Evolutionary conservation across 805 yeast genomes (phyloP).

Genomic region (Wickerhamiella azyma): DNA sequence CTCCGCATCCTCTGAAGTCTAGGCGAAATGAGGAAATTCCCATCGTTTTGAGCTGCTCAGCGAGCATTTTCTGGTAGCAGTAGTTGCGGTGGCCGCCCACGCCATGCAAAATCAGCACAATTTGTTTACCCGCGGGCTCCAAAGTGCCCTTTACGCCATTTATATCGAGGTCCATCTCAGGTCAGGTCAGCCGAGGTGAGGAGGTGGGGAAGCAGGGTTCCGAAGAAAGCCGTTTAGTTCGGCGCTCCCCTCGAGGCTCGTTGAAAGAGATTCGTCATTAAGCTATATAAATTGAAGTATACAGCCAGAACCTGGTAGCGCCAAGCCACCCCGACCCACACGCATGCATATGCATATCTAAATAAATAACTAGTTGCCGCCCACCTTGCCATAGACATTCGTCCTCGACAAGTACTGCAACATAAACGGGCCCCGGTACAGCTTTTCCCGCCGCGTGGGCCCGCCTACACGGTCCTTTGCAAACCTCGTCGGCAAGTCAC

Average conservation of each 20-base stretch:
- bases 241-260: no score
- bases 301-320: no score
- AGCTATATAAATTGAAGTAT: no score
- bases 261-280: no score
- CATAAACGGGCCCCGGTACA: constrained; percentile 5
- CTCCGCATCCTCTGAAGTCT: constrained; percentile 81
- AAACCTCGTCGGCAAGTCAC: constrained; percentile 66
- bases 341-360: no score
- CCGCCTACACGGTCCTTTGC: constrained; percentile 89
- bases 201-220: no score
- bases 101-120: constrained; percentile 63
- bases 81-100: constrained; percentile 74
- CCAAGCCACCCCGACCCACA: no score
- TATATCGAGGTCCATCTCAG: neutral
- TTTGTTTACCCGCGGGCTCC: constrained; percentile 11
- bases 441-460: neutral
- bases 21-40: constrained; percentile 61
- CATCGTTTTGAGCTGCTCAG: constrained; percentile 38
- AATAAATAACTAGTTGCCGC: no score
- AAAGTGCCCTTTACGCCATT: constrained; percentile 4
- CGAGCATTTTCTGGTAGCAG: constrained; percentile 53
- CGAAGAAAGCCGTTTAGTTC: no score
- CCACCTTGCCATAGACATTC: no score
- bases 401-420: constrained; percentile 4
- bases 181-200: no score